Percentiles rank a stretch among this genome's conserved stretches.
These are phyloP conservation scores for Pelargonium myrrhifolium DNA, from an alignment of 441 rosid species.

Conservation along the genomic window DNA sequence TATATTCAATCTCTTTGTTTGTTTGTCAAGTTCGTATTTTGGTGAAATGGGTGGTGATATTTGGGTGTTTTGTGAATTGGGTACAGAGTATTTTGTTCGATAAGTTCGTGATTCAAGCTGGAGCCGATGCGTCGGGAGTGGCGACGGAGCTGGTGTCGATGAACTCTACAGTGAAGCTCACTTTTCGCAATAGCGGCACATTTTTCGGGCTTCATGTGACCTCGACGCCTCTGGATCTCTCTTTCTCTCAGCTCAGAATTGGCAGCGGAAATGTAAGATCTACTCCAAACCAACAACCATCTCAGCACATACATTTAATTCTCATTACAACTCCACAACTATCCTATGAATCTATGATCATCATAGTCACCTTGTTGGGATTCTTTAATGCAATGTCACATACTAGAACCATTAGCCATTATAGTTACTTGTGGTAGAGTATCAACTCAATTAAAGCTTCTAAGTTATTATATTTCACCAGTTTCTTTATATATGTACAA, in stretches of 20 bases:
- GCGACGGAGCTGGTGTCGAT: constrained; percentile 79
- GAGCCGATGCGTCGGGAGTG: constrained; percentile 79
- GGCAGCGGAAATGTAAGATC: constrained; percentile 73
- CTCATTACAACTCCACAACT: too few relatives aligned
- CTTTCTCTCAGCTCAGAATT: constrained; percentile 49
- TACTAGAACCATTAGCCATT: too few relatives aligned
- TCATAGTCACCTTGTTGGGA: too few relatives aligned
- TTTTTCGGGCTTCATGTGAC: constrained; percentile 90
- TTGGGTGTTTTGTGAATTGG: neutral
- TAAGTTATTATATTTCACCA: too few relatives aligned
- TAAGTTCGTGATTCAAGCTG: constrained; percentile 75
- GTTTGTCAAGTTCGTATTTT: neutral
- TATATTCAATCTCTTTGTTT: neutral
- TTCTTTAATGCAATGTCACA: too few relatives aligned
- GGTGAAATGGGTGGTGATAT: constrained; percentile 5
- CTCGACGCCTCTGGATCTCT: constrained; percentile 64
- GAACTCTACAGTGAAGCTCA: constrained; percentile 65
- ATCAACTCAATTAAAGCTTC: too few relatives aligned
- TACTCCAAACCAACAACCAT: too few relatives aligned
- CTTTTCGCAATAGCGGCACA: constrained; percentile 74
- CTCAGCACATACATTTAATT: too few relatives aligned
- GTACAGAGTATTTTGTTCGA: constrained; percentile 65
- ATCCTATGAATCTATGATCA: too few relatives aligned
- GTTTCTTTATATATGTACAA: too few relatives aligned
- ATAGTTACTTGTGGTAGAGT: too few relatives aligned